Conservation (phyloP, 768 basidiomycete species). For the Coprinopsis sp. region DNA sequence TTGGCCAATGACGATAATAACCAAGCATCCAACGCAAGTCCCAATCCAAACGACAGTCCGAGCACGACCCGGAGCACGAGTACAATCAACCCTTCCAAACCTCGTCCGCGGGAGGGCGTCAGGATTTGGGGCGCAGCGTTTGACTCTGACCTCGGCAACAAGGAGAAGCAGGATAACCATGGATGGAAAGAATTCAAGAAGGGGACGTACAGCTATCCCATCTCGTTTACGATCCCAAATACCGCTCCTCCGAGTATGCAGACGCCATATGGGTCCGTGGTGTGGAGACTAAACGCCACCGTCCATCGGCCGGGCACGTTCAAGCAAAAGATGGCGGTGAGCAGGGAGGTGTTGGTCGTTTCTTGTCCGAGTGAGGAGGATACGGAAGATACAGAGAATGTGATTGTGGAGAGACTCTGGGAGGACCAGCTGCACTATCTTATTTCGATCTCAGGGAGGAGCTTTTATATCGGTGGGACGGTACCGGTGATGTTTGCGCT, state of each 20-base stretch:
- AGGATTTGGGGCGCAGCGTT: conserved; percentile 26
- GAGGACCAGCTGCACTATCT: conserved; percentile 83
- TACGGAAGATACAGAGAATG: conserved; percentile 75
- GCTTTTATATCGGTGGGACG: conserved; percentile 77
- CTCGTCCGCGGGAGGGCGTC: conserved; percentile 24
- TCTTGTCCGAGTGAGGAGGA: conserved; percentile 77
- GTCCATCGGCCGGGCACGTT: conserved; percentile 84
- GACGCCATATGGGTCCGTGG: conserved; percentile 70
- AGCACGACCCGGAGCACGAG: neutral
- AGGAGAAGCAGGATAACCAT: conserved; percentile 34
- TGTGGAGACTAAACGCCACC: conserved; percentile 75
- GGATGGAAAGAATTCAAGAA: conserved; percentile 87
- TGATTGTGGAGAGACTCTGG: conserved; percentile 88
- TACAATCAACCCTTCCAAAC: neutral
- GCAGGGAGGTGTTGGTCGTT: conserved; percentile 71
- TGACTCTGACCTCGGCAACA: conserved; percentile 11
- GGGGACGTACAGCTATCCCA: conserved; percentile 94
- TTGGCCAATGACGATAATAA: neutral
- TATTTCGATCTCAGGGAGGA: conserved; percentile 63
- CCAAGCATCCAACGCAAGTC: neutral
- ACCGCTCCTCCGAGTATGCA: conserved; percentile 73
- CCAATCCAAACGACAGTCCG: neutral
- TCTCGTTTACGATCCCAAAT: conserved; percentile 83
- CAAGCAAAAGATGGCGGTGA: conserved; percentile 61
- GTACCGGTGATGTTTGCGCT: conserved; percentile 78